A percentile compares a stretch with the other conserved stretches of the same genome.
Conservation (phyloP, 345 rosid species). For the Cardamine occulta region DNA sequence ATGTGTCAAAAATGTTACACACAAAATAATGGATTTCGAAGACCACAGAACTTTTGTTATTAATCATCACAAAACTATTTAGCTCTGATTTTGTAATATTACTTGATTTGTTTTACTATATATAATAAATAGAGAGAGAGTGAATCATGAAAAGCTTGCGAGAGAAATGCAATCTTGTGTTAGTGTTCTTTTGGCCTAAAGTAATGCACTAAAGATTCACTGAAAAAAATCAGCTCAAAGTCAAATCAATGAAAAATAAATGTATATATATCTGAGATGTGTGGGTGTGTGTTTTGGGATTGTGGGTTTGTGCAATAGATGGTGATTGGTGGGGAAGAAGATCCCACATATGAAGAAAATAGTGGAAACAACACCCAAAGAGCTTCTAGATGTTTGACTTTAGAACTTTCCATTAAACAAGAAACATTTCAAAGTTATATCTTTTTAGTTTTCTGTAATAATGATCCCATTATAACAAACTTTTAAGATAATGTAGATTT, state of each 20-base stretch:
- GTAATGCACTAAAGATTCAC: slow-evolving; percentile 29
- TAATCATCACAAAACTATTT: background rate
- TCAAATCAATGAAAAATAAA: slow-evolving; percentile 11
- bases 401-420: slow-evolving; percentile 45
- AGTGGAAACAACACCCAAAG: slow-evolving; percentile 50
- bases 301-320: slow-evolving; percentile 40
- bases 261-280: background rate
- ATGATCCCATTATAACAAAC: slow-evolving; percentile 40
- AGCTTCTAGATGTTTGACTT: slow-evolving; percentile 61
- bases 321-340: slow-evolving; percentile 34
- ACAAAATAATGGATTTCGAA: no score
- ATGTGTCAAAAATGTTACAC: background rate
- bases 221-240: slow-evolving; percentile 1
- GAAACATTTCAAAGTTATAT: slow-evolving; percentile 21
- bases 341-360: slow-evolving; percentile 37
- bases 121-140: background rate
- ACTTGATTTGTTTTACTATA: slow-evolving; percentile 7
- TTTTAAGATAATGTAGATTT: slow-evolving; percentile 34
- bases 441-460: slow-evolving; percentile 27
- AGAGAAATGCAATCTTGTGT: slow-evolving; percentile 6
- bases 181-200: slow-evolving; percentile 15
- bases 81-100: background rate
- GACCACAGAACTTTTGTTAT: no score
- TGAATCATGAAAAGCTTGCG: slow-evolving; percentile 10
- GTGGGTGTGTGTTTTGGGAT: slow-evolving; percentile 24